phyloP scores from a whole-genome alignment of 2,329 filamentous ascomycete species.

The Eurotiales sp. region DNA sequence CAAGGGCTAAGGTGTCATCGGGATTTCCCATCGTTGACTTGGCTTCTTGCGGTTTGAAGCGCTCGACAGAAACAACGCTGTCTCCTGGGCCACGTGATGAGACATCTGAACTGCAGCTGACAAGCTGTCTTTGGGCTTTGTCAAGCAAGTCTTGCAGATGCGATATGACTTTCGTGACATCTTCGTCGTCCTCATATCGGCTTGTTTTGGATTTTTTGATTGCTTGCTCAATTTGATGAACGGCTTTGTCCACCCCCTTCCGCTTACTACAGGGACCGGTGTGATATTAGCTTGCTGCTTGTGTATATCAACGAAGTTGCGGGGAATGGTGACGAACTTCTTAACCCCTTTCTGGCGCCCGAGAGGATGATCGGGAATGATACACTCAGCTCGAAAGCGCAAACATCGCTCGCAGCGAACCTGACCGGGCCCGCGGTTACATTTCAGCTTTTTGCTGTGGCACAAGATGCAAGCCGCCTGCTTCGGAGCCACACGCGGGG shows the following conservation, averaged over 20 bases:
- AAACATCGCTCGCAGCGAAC: conserved; percentile 59
- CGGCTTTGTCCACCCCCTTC: conserved; percentile 68
- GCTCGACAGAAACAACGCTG: conserved; percentile 21
- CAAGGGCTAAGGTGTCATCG: conserved; percentile 57
- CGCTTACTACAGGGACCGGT: conserved; percentile 60
- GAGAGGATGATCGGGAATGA: conserved; percentile 69
- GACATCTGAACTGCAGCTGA: not conserved
- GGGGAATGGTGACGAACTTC: conserved; percentile 50
- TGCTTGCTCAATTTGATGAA: conserved; percentile 70
- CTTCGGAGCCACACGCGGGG: conserved; percentile 18
- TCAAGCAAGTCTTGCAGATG: conserved; percentile 51
- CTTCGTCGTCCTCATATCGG: conserved; percentile 32
- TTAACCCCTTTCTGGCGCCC: conserved; percentile 73
- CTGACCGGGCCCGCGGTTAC: conserved; percentile 54
- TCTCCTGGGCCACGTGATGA: not conserved
- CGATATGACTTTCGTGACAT: conserved; percentile 38
- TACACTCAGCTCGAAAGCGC: conserved; percentile 57
- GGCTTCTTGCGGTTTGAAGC: conserved; percentile 16
- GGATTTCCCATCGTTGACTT: conserved; percentile 23
- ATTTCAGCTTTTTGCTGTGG: conserved; percentile 65
- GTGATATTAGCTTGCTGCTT: not conserved
- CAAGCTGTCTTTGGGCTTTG: conserved; percentile 41
- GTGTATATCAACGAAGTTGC: not conserved
- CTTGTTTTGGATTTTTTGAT: conserved; percentile 52
- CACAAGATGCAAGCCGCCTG: conserved; percentile 60